These are phyloP conservation scores for Russula virescens DNA, from an alignment of 768 basidiomycete genomes.

Conservation along the genomic window DNA sequence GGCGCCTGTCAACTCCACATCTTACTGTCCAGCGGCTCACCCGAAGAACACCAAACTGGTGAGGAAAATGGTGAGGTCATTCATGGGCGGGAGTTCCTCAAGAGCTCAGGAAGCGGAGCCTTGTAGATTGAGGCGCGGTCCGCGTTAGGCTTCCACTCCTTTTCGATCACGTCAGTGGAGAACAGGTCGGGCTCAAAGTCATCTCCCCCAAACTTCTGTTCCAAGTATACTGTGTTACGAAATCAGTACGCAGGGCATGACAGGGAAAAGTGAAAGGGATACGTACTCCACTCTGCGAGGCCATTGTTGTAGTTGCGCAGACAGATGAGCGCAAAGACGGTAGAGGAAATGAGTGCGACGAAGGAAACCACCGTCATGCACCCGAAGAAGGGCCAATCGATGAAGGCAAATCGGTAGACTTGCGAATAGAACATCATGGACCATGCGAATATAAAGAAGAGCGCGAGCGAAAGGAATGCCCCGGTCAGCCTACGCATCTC, in stretches of 20 bases:
- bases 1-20: too few species aligned
- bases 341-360: slow-evolving; percentile 32
- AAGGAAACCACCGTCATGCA: slow-evolving; percentile 42
- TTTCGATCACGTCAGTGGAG: slow-evolving; percentile 3
- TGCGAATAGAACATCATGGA: slow-evolving; percentile 29
- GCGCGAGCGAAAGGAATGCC: slow-evolving; percentile 39
- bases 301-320: slow-evolving; percentile 50
- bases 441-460: slow-evolving; percentile 32
- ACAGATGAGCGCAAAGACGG: slow-evolving; percentile 44
- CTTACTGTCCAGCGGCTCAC: too few species aligned
- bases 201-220: background rate
- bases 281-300: slow-evolving; percentile 50
- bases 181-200: slow-evolving; percentile 21
- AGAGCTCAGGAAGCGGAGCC: slow-evolving; percentile 1
- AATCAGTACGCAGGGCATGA: background rate
- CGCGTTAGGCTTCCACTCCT: slow-evolving; percentile 13
- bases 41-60: background rate
- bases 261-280: background rate
- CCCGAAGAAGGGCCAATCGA: slow-evolving; percentile 47
- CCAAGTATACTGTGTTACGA: slow-evolving; percentile 16
- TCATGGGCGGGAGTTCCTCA: background rate
- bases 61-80: background rate
- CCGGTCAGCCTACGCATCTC: slow-evolving; percentile 41
- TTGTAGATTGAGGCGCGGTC: slow-evolving; percentile 21
- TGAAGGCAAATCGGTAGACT: slow-evolving; percentile 30